Conservation (phyloP, 768 basidiomycete species). For the Hericium erinaceus region DNA sequence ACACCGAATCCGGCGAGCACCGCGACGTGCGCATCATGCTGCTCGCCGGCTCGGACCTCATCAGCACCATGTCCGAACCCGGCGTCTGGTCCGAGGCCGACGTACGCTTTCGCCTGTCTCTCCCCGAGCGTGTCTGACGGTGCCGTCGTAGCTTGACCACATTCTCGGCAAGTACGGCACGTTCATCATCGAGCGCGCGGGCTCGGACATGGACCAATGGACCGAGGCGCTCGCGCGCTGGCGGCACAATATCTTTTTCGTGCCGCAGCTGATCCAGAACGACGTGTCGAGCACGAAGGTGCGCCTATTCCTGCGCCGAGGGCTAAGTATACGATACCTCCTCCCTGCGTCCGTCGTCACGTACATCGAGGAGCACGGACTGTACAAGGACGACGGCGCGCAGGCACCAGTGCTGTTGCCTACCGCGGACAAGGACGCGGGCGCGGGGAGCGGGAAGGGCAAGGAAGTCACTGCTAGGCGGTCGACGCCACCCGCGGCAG, state of each 20-base stretch:
- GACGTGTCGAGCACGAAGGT: slow-evolving; percentile 96
- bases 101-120: slow-evolving; percentile 34
- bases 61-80: slow-evolving; percentile 96
- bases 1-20: slow-evolving; percentile 63
- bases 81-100: slow-evolving; percentile 95
- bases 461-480: too few relatives aligned
- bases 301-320: slow-evolving; percentile 68
- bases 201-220: slow-evolving; percentile 40
- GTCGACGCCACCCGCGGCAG: too few relatives aligned
- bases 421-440: slow-evolving; percentile 25
- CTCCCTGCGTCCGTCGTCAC: slow-evolving; percentile 86
- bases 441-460: too few relatives aligned
- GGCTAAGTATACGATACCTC: slow-evolving; percentile 81
- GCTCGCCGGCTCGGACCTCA: slow-evolving; percentile 95
- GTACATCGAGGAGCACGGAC: slow-evolving; percentile 82
- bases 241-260: slow-evolving; percentile 43
- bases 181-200: slow-evolving; percentile 91
- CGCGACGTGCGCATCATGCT: slow-evolving; percentile 81
- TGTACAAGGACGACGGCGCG: slow-evolving; percentile 57
- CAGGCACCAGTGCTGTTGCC: too few relatives aligned
- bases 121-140: slow-evolving; percentile 6
- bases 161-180: slow-evolving; percentile 93
- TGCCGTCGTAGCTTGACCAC: slow-evolving; percentile 67
- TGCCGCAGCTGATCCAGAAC: slow-evolving; percentile 92
- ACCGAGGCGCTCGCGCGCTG: slow-evolving; percentile 18